Conservation (phyloP, 2,329 filamentous ascomycete genomes). For the Cercospora citrullina region DNA sequence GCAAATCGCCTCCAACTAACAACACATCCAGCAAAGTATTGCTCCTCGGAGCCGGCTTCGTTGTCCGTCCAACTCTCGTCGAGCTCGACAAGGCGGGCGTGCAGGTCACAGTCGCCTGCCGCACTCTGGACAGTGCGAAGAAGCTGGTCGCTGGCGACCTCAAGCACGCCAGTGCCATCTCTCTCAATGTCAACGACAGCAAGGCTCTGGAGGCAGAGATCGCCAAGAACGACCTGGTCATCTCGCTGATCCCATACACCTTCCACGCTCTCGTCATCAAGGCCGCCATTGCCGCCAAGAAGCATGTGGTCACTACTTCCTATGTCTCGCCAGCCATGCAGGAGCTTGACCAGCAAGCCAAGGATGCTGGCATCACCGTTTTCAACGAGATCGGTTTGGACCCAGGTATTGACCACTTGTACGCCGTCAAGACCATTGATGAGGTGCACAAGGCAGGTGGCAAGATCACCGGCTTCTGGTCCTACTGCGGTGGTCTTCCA, state of each 20-base stretch:
- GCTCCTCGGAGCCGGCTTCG: slow-evolving; percentile 55
- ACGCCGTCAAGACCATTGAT: slow-evolving; percentile 84
- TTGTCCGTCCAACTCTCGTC: slow-evolving; percentile 60
- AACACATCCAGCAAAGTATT: slow-evolving; percentile 43
- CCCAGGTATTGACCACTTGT: slow-evolving; percentile 72
- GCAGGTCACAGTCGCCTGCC: slow-evolving; percentile 68
- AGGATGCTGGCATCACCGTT: slow-evolving; percentile 91
- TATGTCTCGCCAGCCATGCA: slow-evolving; percentile 92
- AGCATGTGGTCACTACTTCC: slow-evolving; percentile 91
- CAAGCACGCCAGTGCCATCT: slow-evolving; percentile 71
- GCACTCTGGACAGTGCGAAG: slow-evolving; percentile 75
- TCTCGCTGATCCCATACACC: slow-evolving; percentile 81
- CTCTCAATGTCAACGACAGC: slow-evolving; percentile 78
- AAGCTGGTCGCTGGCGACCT: slow-evolving; percentile 67
- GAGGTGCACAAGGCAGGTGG: slow-evolving; percentile 85
- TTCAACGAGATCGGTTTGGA: slow-evolving; percentile 92
- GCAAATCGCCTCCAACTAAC: not conserved
- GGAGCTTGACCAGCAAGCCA: slow-evolving; percentile 78
- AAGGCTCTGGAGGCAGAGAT: slow-evolving; percentile 77
- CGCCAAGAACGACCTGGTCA: slow-evolving; percentile 61
- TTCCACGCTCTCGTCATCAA: slow-evolving; percentile 89
- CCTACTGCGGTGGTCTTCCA: slow-evolving; percentile 78
- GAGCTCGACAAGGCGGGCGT: slow-evolving; percentile 59
- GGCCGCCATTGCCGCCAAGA: slow-evolving; percentile 88
- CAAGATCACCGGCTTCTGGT: slow-evolving; percentile 78